Evolutionary conservation across 345 rosid species (phyloP).

Genomic region (Excoecaria agallocha): DNA sequence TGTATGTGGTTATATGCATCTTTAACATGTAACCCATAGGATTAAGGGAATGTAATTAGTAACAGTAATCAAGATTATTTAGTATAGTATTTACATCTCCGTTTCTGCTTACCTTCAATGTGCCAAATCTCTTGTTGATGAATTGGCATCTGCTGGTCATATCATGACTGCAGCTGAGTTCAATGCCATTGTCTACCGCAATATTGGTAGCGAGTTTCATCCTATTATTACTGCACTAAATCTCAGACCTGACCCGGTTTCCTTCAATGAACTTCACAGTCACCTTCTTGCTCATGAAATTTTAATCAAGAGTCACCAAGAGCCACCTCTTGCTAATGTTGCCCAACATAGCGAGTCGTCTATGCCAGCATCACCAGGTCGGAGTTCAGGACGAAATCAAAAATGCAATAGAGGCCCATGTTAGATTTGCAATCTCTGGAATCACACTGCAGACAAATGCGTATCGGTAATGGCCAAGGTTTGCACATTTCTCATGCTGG

Average conservation of each 20-base stretch:
- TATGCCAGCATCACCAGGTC: neutral
- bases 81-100: too few relatives aligned
- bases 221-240: neutral
- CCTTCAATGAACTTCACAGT: neutral
- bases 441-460: neutral
- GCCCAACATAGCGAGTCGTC: neutral
- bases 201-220: neutral
- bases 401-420: neutral
- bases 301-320: too few relatives aligned
- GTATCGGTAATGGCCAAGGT: neutral
- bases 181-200: neutral
- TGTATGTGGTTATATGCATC: too few relatives aligned
- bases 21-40: too few relatives aligned
- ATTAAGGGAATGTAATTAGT: too few relatives aligned
- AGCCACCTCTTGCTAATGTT: neutral
- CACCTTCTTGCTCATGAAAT: too few relatives aligned
- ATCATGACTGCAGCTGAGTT: neutral
- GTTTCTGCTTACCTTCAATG: too few relatives aligned
- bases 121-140: neutral
- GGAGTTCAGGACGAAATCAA: neutral
- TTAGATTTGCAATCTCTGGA: neutral
- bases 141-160: neutral
- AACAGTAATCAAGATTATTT: too few relatives aligned
- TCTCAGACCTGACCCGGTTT: neutral
- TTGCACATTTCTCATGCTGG: neutral